Base-by-base conservation (phyloP, 345 rosid genomes). In the Syzygium aromaticum region DNA sequence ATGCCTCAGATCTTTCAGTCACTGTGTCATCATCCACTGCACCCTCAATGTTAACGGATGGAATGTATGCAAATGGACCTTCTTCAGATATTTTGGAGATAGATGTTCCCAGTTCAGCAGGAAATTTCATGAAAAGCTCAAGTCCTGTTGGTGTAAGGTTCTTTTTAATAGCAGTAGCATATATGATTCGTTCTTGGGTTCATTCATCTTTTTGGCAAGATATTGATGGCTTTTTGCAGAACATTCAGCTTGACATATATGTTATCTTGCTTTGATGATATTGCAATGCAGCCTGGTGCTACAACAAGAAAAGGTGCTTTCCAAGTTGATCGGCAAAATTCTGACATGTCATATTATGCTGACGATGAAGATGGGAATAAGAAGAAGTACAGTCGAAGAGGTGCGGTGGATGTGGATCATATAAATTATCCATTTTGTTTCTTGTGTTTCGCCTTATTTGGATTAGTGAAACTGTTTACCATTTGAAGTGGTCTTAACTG, bases 331-430 rank as follows among this genome's bases (percentile, higher is more conserved):
- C 90, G 95, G 89, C 97, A 96, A 91, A 95, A 91, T 91, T 94
- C 99, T 5, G 98, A 95, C 92, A 91, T 90, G 52, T 90, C 94
- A 87, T 94, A 95, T 92, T 95, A 92, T 92, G 98, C 97, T 3
- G 99, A 98, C 83, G 99, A 96, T 89, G 99, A 98, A 94, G 99
- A 98, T 84, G 97, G 93, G 52, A 94, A 94, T 87, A 93, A 78
- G 59, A 96, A 94, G 86, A 96, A 98, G 93, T 98, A 98, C 90
- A 92, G 90, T 89, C 92, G 98, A 89, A 96, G 99, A 89, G 99
- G 99, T 96, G 84, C 86, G 93, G 88, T 78, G 67, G 80, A 77
- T 63, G 33, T n/a, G 56, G 82, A n/a, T 46, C 25, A 16, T 12
- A 43, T 86, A 46, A 54, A 51, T n/a, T 82, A 80, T 12, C 16